Conservation (phyloP, 306 rosid species). For the Cicer chorassanicum region DNA sequence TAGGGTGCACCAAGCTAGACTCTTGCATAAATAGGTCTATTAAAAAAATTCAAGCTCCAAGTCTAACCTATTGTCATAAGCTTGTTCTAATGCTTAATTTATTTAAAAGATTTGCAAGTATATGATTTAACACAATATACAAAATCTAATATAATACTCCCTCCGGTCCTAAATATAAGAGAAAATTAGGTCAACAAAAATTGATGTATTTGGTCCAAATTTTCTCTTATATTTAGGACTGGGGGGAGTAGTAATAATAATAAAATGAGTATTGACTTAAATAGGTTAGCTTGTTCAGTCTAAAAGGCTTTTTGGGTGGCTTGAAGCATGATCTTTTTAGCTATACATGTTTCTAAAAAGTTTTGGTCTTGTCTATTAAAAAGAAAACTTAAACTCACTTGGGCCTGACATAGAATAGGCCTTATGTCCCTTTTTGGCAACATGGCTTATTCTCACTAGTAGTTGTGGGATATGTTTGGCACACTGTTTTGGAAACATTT, state of each 20-base stretch:
- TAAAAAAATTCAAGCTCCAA: neutral
- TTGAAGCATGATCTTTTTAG: neutral
- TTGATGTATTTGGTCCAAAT: too few relatives aligned
- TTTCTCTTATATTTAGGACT: too few relatives aligned
- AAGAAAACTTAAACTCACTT: too few relatives aligned
- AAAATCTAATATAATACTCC: too few relatives aligned
- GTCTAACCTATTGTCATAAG: neutral
- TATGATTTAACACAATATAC: too few relatives aligned
- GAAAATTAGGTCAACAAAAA: too few relatives aligned
- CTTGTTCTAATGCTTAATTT: too few relatives aligned
- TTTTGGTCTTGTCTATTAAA: too few relatives aligned
- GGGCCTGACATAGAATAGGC: neutral
- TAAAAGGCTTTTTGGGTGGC: neutral
- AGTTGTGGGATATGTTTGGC: slow-evolving; percentile 20
- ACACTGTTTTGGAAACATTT: neutral
- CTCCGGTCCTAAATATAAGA: too few relatives aligned
- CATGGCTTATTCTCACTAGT: neutral
- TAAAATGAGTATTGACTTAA: neutral
- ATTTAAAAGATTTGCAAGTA: too few relatives aligned
- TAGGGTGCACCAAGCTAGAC: neutral
- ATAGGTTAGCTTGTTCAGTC: neutral
- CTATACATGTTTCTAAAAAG: neutral
- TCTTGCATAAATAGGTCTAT: neutral
- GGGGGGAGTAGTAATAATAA: too few relatives aligned
- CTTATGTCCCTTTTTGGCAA: neutral